These are phyloP conservation scores for Arthrinium phaeospermum DNA, from an alignment of 2,329 filamentous ascomycete species.

Conservation along the genomic window DNA sequence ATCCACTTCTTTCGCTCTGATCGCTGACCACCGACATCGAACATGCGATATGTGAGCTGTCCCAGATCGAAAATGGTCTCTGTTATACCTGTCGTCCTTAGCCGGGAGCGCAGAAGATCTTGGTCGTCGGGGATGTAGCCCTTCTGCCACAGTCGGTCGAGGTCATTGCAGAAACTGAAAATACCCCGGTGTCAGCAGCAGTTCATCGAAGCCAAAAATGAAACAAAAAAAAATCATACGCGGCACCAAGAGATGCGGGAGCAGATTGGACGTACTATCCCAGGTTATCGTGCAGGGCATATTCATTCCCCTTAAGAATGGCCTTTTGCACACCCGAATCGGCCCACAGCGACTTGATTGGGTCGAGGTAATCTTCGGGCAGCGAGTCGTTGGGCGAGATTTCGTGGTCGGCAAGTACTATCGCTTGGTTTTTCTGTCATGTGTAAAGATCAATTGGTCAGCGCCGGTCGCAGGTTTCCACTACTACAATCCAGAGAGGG, in stretches of 20 bases:
- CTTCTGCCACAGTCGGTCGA: slow-evolving; percentile 76
- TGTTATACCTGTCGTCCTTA: slow-evolving; percentile 94
- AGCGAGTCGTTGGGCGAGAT: slow-evolving; percentile 82
- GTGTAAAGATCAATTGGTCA: slow-evolving; percentile 29
- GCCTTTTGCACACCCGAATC: slow-evolving; percentile 84
- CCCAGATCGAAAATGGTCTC: slow-evolving; percentile 94
- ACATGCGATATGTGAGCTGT: slow-evolving; percentile 94
- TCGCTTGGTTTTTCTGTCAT: slow-evolving; percentile 74
- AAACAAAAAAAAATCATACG: background rate
- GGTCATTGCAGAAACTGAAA: slow-evolving; percentile 78
- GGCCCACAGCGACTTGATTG: slow-evolving; percentile 83
- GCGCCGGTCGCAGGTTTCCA: slow-evolving; percentile 30
- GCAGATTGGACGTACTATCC: slow-evolving; percentile 72
- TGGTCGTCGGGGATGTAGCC: slow-evolving; percentile 91
- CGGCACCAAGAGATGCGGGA: background rate
- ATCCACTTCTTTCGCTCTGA: slow-evolving; percentile 98
- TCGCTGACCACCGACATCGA: slow-evolving; percentile 89
- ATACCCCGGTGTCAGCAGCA: slow-evolving; percentile 32
- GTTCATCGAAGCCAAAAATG: background rate
- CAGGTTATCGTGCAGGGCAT: slow-evolving; percentile 93
- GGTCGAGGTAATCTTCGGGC: slow-evolving; percentile 76
- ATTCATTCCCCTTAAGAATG: slow-evolving; percentile 95
- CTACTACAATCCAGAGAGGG: background rate
- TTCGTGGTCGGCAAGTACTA: slow-evolving; percentile 81
- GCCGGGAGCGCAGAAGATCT: slow-evolving; percentile 86